phyloP scores from a whole-genome alignment of 257 asterid genomes.

The Solanum pinnatisectum region DNA sequence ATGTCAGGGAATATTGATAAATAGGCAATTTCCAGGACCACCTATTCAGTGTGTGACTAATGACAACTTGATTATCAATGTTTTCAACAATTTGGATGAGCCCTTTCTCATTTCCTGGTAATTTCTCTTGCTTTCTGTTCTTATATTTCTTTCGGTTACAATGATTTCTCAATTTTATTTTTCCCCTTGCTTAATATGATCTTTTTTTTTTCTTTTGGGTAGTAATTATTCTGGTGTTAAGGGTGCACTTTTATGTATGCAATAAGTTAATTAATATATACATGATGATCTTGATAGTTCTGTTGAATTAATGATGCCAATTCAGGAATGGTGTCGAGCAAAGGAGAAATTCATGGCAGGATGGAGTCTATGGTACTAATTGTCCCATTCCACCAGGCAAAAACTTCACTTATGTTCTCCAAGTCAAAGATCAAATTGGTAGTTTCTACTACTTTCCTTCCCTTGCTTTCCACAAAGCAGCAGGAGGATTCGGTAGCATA shows the following conservation, averaged over 20 bases:
- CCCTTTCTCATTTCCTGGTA: slow-evolving; percentile 26
- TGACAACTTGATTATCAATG: slow-evolving; percentile 26
- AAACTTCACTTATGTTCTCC: slow-evolving; percentile 29
- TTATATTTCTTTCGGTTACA: not conserved
- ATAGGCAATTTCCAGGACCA: slow-evolving; percentile 26
- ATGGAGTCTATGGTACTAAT: slow-evolving; percentile 33
- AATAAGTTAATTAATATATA: not conserved
- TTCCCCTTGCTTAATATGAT: not conserved
- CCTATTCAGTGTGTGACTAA: slow-evolving; percentile 22
- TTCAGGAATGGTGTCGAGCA: slow-evolving; percentile 32
- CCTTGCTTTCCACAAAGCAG: slow-evolving; percentile 32
- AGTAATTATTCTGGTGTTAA: too few relatives aligned
- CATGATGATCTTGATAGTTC: not conserved
- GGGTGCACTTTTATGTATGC: not conserved
- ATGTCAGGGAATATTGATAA: slow-evolving; percentile 29
- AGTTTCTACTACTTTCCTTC: slow-evolving; percentile 31
- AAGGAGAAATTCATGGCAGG: slow-evolving; percentile 38
- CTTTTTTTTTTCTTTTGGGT: not conserved
- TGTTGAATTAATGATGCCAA: not conserved
- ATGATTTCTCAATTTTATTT: not conserved
- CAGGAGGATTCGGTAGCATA: slow-evolving; percentile 23
- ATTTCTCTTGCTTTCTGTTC: not conserved
- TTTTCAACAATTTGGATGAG: slow-evolving; percentile 26
- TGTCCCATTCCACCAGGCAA: slow-evolving; percentile 30
- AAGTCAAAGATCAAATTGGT: slow-evolving; percentile 35